These are phyloP conservation scores for Rutstroemia sp. DNA, from an alignment of 2,329 filamentous ascomycete species.

Conservation along the genomic window DNA sequence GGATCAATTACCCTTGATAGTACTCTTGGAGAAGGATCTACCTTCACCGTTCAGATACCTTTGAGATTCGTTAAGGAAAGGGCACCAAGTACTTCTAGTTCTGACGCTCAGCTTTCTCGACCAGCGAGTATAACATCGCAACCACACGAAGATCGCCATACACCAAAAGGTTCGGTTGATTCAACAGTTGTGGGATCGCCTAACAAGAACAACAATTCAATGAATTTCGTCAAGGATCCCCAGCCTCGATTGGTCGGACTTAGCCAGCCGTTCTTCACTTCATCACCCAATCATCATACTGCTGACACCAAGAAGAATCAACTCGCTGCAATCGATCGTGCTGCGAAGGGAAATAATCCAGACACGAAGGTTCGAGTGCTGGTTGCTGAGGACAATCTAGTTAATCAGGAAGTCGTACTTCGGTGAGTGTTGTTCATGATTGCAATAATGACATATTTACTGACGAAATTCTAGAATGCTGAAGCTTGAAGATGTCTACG, in stretches of 20 bases:
- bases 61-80: slow-evolving; percentile 39
- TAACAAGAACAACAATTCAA: slow-evolving; percentile 16
- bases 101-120: slow-evolving; percentile 25
- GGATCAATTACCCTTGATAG: slow-evolving; percentile 68
- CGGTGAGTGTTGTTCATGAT: slow-evolving; percentile 32
- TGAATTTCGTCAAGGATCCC: slow-evolving; percentile 47
- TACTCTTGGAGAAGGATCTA: slow-evolving; percentile 65
- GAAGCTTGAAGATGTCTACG: slow-evolving; percentile 73
- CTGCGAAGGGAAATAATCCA: slow-evolving; percentile 50
- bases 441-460: slow-evolving; percentile 37
- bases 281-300: slow-evolving; percentile 13
- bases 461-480: slow-evolving; percentile 55
- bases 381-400: slow-evolving; percentile 73
- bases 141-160: slow-evolving; percentile 2
- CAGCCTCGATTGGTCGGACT: slow-evolving; percentile 76
- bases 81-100: slow-evolving; percentile 20
- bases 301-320: slow-evolving; percentile 43
- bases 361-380: slow-evolving; percentile 67
- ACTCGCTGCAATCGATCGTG: slow-evolving; percentile 56
- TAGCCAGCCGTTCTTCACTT: slow-evolving; percentile 70
- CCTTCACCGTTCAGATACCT: slow-evolving; percentile 77
- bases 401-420: slow-evolving; percentile 54
- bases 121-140: slow-evolving; percentile 12
- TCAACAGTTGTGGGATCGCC: background rate
- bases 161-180: slow-evolving; percentile 2